These are phyloP conservation scores for Curvularia spicifera DNA, from an alignment of 2,329 filamentous ascomycete genomes.

Conservation along the genomic window DNA sequence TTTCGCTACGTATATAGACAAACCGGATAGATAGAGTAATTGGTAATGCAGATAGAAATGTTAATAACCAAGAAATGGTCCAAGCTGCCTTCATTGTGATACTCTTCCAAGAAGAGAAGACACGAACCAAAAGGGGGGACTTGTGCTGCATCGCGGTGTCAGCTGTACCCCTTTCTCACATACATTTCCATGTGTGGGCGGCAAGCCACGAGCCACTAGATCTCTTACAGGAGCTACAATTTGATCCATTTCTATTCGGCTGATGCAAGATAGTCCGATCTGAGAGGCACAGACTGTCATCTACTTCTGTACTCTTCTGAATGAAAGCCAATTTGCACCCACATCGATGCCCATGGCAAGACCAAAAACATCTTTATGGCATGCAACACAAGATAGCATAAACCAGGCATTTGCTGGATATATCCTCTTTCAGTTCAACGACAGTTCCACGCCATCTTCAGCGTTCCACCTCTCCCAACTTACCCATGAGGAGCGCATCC, in stretches of 20 bases:
- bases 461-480: constrained; percentile 12
- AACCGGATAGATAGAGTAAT: neutral
- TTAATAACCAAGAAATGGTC: neutral
- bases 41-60: neutral
- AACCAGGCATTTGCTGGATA: neutral
- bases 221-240: neutral
- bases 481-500: constrained; percentile 78
- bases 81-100: neutral
- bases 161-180: neutral
- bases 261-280: no score
- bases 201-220: neutral
- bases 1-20: neutral
- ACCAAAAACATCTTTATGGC: neutral
- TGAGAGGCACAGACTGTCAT: neutral
- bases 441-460: neutral
- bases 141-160: neutral
- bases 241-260: no score
- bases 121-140: neutral
- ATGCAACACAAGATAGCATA: neutral
- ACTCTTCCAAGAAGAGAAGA: neutral
- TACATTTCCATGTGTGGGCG: neutral
- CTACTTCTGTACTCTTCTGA: neutral
- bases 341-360: neutral
- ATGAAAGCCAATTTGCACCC: neutral
- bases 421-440: neutral